Base-by-base conservation (phyloP, 2,329 filamentous ascomycete genomes). In the Scytalidium sp. region DNA sequence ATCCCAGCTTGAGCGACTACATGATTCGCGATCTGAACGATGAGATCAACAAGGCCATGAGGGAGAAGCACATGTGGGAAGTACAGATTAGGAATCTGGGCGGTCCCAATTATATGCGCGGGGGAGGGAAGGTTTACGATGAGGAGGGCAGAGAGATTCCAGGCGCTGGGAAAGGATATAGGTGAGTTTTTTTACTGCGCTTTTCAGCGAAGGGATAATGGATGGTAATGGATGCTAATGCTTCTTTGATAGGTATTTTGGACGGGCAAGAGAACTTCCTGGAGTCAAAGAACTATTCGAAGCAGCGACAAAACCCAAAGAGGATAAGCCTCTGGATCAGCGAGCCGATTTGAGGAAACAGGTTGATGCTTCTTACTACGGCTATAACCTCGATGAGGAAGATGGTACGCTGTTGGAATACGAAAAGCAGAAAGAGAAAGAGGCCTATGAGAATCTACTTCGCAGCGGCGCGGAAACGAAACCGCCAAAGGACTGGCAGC, bases 1-100 rank as follows among this genome's bases (percentile, higher is more conserved):
- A 99, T 62, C 76, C 83, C 8, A 85, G 87, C 43, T 79, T 99
- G n/a, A 90, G 84, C 71, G 94, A 99, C 77, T 97, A 88, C 75
- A 94, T 97, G 76, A 90, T 99, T 69, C 86, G 94, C 64, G 94
- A 99, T 71, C 78, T 99, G 66, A 99, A 99, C 74, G 94, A 99
- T 70, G 94, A 99, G 72, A 96, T 99, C 78, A 99, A 99, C 78
- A 96, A 96, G 74, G 80, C 96, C 55, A 97, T 99, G 90, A 85
- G 91, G 56, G 94, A 99, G 75, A 99, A 99, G 72, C 91, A 95
- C 79, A 92, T 96, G 81, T 99, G 94, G 94, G 94, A 99, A 76
- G 83, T 94, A 60, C 91, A 97, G 72, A 97, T 99, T 60, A 82
- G 92, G 51, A 95, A 96, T 63, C 69, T 97, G 20, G 94, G 94